phyloP scores from a whole-genome alignment of 2,329 filamentous ascomycete species.

The Fusarium sp. region DNA sequence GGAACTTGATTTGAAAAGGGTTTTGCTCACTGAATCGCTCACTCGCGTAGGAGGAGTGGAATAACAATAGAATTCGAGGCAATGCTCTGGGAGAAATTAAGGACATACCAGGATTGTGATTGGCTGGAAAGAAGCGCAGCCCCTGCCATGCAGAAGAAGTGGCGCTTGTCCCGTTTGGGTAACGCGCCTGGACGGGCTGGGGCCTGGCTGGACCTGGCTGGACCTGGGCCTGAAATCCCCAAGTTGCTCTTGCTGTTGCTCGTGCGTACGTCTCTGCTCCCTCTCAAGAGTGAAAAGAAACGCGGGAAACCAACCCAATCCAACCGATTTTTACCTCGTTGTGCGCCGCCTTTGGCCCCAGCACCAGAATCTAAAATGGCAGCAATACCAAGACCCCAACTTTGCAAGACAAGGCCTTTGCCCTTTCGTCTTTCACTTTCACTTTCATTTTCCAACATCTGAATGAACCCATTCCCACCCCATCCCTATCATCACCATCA shows the following conservation, averaged over 20 bases:
- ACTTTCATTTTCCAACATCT: conserved; percentile 37
- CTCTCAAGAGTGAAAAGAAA: conserved; percentile 28
- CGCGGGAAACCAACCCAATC: conserved; percentile 49
- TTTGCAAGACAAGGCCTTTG: conserved; percentile 53
- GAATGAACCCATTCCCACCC: conserved; percentile 17
- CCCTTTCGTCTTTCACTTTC: conserved; percentile 47
- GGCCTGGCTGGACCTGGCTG: conserved; percentile 8
- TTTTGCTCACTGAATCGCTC: conserved; percentile 38
- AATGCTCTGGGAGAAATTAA: conserved; percentile 27
- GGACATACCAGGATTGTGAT: conserved; percentile 7
- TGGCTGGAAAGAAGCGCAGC: conserved; percentile 21
- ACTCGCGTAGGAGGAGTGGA: conserved; percentile 35
- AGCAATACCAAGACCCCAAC: conserved; percentile 57
- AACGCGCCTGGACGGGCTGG: conserved; percentile 25
- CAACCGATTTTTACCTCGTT: conserved; percentile 51
- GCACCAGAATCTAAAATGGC: conserved; percentile 54
- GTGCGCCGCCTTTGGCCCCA: conserved; percentile 57
- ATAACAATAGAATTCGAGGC: conserved; percentile 33
- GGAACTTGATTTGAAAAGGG: conserved; percentile 30
- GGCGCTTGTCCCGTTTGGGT: conserved; percentile 31
- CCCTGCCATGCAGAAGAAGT: conserved; percentile 22
- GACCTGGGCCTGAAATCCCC: conserved; percentile 26
- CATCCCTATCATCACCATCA: conserved; percentile 37
- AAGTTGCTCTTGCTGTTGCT: conserved; percentile 17
- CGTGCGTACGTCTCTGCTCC: conserved; percentile 8